phyloP scores from a whole-genome alignment of 768 basidiomycete genomes.

The Paxillus involutus region DNA sequence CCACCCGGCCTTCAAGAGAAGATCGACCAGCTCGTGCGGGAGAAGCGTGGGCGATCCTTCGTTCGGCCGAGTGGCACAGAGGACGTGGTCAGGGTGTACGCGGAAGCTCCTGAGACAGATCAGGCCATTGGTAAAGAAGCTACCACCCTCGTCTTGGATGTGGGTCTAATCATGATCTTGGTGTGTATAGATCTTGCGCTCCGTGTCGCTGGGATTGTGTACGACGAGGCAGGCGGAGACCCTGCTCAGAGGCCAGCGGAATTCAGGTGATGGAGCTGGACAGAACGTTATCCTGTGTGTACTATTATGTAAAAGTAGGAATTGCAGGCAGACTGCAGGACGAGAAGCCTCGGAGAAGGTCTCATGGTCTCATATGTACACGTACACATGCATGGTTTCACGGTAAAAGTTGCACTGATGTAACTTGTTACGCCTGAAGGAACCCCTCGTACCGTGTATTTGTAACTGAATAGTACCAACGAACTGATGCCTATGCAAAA shows the following conservation, averaged over 20 bases:
- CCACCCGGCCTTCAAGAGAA: conserved; percentile 78
- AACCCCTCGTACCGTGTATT: too few species aligned
- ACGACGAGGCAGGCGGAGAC: conserved; percentile 82
- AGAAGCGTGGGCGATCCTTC: conserved; percentile 86
- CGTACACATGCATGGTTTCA: too few species aligned
- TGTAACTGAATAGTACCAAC: too few species aligned
- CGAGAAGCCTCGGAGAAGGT: background rate
- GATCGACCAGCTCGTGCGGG: conserved; percentile 81
- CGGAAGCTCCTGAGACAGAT: conserved; percentile 74
- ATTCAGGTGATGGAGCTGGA: conserved; percentile 57
- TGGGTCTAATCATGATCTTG: conserved; percentile 2
- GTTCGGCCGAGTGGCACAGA: conserved; percentile 98
- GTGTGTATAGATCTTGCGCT: conserved; percentile 71
- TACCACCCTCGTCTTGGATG: background rate
- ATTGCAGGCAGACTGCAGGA: background rate
- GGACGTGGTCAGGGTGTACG: conserved; percentile 97
- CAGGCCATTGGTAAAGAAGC: conserved; percentile 73
- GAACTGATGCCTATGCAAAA: too few species aligned
- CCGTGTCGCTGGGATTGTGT: conserved; percentile 82
- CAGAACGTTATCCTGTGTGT: conserved; percentile 1
- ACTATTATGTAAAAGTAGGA: background rate
- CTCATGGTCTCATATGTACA: too few species aligned
- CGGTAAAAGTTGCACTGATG: too few species aligned
- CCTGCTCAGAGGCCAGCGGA: conserved; percentile 74
- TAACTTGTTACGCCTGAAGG: too few species aligned